A percentile compares a stretch with the other conserved stretches of the same genome.
Conservation (phyloP, 306 rosid genomes). For the Fragaria ananassa region DNA sequence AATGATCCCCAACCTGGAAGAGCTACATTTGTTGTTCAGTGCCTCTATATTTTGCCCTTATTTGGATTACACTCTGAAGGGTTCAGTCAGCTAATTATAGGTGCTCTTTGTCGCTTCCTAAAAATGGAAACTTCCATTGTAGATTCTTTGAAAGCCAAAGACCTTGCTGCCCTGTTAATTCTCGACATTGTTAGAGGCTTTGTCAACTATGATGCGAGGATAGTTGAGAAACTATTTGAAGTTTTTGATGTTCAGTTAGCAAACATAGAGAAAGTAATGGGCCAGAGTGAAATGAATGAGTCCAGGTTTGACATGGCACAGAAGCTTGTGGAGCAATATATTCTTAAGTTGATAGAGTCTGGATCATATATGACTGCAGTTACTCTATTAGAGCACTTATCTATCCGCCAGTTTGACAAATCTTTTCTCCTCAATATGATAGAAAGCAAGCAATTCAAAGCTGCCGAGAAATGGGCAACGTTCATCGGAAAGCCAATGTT, state of each 20-base stretch:
- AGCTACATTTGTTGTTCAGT: slow-evolving; percentile 66
- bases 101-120: slow-evolving; percentile 59
- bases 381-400: slow-evolving; percentile 72
- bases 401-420: slow-evolving; percentile 50
- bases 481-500: slow-evolving; percentile 80
- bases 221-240: slow-evolving; percentile 61
- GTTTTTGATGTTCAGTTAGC: slow-evolving; percentile 57
- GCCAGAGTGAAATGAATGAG: slow-evolving; percentile 36
- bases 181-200: slow-evolving; percentile 60
- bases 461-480: slow-evolving; percentile 95
- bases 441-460: slow-evolving; percentile 60
- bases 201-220: slow-evolving; percentile 61
- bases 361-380: slow-evolving; percentile 67
- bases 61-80: slow-evolving; percentile 66
- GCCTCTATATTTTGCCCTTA: slow-evolving; percentile 68
- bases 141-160: slow-evolving; percentile 49
- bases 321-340: slow-evolving; percentile 55
- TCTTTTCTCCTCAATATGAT: slow-evolving; percentile 73
- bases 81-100: slow-evolving; percentile 76
- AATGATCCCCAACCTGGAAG: slow-evolving; percentile 87
- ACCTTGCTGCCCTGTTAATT: slow-evolving; percentile 65
- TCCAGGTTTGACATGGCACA: slow-evolving; percentile 48
- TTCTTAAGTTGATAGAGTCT: slow-evolving; percentile 51
- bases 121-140: slow-evolving; percentile 40
- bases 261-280: slow-evolving; percentile 59